Evolutionary conservation across 2,329 filamentous ascomycete genomes (phyloP), one percentile per base, ranked within the genome.

Genomic region (Nannizzia gypsea): DNA sequence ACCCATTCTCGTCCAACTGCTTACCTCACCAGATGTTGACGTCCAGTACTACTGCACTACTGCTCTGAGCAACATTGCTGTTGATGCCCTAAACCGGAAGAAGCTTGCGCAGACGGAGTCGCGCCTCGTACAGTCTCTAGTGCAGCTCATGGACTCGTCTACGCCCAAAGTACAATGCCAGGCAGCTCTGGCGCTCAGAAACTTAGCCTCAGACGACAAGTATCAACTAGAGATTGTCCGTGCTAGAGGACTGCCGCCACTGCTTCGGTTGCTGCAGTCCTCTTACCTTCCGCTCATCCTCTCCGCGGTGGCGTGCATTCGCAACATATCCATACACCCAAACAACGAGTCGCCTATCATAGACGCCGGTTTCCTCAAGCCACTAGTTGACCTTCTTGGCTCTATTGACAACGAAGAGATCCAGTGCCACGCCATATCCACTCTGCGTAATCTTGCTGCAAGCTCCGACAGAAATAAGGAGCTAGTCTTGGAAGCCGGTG

Each of bases 31-130:
- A 61, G 93, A 99, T 70, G 91, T 96, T 66, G 93, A 99, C 71
- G 93, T 99, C 34, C 93, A 99, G 76, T 99, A 99, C 76, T 99
- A 99, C 76, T 99, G 93, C 78, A 99, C 93, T 17, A 99, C 93
- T 3, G 93, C 93, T 11, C 83, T 99, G 61, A 97, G 92, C 80
- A 99, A 99, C 73, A 99, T 99, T 67, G 93, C 93, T 5, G 93
- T 99, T 59, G 93, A 99, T 71, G 82, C 87, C 52, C 87, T 85
- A 69, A 97, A 97, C 76, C 83, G 93, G 66, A 90, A 91, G 70
- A 90, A 92, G 72, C 82, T 99, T 59, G 90, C 92, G 31, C 87
- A 95, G 69, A 91, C 88, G 6, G 93, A 99, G 72, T 85, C 89
- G 22, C 89, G 91, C 65, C 81, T 99, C 26, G 91, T 99, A 24